Evolutionary conservation across 2,329 filamentous ascomycete genomes (phyloP).

Genomic region (Monilinia polystroma): DNA sequence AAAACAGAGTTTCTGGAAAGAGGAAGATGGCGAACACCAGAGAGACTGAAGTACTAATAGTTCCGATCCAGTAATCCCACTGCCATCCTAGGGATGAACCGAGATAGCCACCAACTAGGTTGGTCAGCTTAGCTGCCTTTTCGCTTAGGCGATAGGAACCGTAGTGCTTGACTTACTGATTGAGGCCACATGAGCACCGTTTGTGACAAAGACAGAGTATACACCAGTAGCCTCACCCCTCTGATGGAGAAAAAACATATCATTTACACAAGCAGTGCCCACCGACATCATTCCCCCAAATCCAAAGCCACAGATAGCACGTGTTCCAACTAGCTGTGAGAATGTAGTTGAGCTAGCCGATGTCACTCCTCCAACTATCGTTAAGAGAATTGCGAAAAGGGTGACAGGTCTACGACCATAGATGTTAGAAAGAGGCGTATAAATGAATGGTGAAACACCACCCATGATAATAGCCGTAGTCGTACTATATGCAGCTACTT

Average conservation of each 20-base stretch:
- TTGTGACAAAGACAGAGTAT: conserved; percentile 38
- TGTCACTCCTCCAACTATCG: conserved; percentile 35
- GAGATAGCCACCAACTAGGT: conserved; percentile 36
- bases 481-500: conserved; percentile 36
- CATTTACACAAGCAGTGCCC: conserved; percentile 37
- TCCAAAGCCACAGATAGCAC: conserved; percentile 35
- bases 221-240: conserved; percentile 38
- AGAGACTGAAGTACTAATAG: conserved; percentile 31
- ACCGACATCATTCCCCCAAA: conserved; percentile 39
- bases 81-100: conserved; percentile 36
- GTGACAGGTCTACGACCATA: conserved; percentile 39
- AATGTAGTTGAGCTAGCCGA: conserved; percentile 33
- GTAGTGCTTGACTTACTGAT: conserved; percentile 30
- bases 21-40: conserved; percentile 37
- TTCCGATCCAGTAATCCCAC: conserved; percentile 39
- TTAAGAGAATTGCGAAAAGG: conserved; percentile 34
- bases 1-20: conserved; percentile 39
- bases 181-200: conserved; percentile 38
- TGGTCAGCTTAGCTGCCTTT: neutral
- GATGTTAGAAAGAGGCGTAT: conserved; percentile 35
- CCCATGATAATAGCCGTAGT: conserved; percentile 37
- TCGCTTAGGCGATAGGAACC: neutral
- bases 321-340: conserved; percentile 32
- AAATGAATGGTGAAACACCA: conserved; percentile 38
- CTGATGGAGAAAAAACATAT: conserved; percentile 39